Evolutionary conservation across 139 green algal genomes (phyloP).

Genomic region (Deuterostichococcus epilithicus): DNA sequence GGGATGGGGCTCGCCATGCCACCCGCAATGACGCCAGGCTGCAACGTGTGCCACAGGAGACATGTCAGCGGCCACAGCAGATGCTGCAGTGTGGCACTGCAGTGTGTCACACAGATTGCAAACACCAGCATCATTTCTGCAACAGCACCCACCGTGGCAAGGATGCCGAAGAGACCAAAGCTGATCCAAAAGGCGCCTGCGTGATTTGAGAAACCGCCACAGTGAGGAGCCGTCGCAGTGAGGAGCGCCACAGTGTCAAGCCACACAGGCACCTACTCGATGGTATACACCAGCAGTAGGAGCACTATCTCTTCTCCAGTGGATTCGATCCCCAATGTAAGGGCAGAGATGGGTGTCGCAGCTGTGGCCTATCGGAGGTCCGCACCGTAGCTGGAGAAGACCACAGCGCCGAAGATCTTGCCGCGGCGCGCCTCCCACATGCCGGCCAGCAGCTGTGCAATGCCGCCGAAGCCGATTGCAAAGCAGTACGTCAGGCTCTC

Average conservation of each 20-base stretch:
- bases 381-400: conserved; percentile 61
- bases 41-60: background rate
- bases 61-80: conserved; percentile 3
- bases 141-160: conserved; percentile 1
- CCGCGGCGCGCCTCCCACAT: conserved; percentile 58
- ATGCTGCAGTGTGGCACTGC: too few species aligned
- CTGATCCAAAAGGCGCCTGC: conserved; percentile 34
- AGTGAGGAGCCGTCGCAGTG: too few species aligned
- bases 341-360: too few species aligned
- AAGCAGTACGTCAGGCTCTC: conserved; percentile 29
- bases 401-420: conserved; percentile 66
- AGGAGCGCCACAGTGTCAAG: too few species aligned
- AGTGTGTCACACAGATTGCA: too few species aligned
- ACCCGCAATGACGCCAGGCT: conserved; percentile 6
- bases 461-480: conserved; percentile 58
- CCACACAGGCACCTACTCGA: too few species aligned
- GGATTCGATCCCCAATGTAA: too few species aligned
- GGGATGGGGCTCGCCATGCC: background rate
- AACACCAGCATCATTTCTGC: background rate
- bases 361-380: too few species aligned
- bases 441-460: conserved; percentile 64
- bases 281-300: too few species aligned
- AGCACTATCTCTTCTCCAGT: too few species aligned
- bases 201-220: too few species aligned
- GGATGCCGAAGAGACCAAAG: conserved; percentile 20